phyloP scores from a whole-genome alignment of 257 asterid genomes.

The Paulownia fortunei region DNA sequence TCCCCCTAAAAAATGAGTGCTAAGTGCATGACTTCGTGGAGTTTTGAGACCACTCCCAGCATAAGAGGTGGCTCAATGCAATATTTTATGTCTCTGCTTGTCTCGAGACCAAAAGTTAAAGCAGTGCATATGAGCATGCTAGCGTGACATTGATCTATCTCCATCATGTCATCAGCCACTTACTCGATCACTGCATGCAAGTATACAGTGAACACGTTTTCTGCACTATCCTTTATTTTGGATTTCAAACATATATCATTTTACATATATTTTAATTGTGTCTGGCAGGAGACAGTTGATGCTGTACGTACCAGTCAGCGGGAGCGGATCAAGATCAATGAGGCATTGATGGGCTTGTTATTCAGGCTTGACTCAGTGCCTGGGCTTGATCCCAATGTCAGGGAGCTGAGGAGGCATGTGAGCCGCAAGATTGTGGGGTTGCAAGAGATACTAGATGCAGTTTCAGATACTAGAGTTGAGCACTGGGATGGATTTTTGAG shows the following conservation, averaged over 20 bases:
- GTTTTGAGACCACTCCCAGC: too few relatives aligned
- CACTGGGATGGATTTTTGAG: conserved; percentile 78
- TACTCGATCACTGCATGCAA: not conserved
- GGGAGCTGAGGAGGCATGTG: conserved; percentile 86
- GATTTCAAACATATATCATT: not conserved
- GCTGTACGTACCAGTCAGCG: conserved; percentile 72
- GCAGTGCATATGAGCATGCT: not conserved
- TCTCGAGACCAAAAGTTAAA: not conserved
- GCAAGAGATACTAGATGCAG: conserved; percentile 91
- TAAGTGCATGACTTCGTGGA: too few relatives aligned
- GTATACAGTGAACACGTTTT: too few relatives aligned
- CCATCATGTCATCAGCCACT: not conserved
- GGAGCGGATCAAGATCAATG: conserved; percentile 82
- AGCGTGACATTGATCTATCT: not conserved
- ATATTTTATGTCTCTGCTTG: not conserved
- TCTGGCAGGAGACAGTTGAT: conserved; percentile 90
- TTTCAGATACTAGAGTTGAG: conserved; percentile 67
- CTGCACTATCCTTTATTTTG: not conserved
- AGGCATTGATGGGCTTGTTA: conserved; percentile 76
- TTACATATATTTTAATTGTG: not conserved
- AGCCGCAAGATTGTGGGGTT: conserved; percentile 88
- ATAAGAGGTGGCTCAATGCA: not conserved
- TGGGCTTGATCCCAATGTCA: conserved; percentile 78
- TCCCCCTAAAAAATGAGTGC: not conserved
- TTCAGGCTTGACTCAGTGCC: conserved; percentile 88